These are phyloP conservation scores for Paraleonurus japonicus DNA, from an alignment of 257 asterid species.

Conservation along the genomic window DNA sequence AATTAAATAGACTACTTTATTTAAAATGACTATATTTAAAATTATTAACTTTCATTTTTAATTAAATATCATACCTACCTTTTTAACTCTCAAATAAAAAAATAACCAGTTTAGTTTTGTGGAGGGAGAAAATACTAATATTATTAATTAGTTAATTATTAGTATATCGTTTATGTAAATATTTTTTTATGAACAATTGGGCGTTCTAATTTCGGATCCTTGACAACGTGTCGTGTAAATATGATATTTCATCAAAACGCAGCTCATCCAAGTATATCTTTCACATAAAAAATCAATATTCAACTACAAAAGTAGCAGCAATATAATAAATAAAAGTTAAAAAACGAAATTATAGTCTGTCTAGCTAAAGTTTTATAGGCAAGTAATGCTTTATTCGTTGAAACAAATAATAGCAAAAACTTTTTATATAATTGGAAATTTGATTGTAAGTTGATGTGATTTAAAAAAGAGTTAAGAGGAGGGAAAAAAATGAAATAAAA, in stretches of 20 bases:
- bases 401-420: not conserved
- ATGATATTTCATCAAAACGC: not conserved
- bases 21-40: no score
- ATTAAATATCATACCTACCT: no score
- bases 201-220: no score
- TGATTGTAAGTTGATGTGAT: constrained; percentile 32
- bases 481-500: not conserved
- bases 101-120: no score
- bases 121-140: no score
- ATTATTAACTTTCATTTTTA: no score
- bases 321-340: not conserved
- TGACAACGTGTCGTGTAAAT: not conserved
- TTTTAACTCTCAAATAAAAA: no score
- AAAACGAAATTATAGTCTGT: not conserved
- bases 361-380: not conserved
- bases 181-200: no score
- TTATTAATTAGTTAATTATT: no score
- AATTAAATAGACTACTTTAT: no score
- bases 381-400: not conserved
- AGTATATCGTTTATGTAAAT: no score
- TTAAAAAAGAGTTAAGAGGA: not conserved
- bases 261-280: not conserved
- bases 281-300: no score
- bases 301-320: not conserved
- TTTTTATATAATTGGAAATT: constrained; percentile 2